phyloP scores from a whole-genome alignment of 2,329 filamentous ascomycete genomes.

The Penicillium sp. region DNA sequence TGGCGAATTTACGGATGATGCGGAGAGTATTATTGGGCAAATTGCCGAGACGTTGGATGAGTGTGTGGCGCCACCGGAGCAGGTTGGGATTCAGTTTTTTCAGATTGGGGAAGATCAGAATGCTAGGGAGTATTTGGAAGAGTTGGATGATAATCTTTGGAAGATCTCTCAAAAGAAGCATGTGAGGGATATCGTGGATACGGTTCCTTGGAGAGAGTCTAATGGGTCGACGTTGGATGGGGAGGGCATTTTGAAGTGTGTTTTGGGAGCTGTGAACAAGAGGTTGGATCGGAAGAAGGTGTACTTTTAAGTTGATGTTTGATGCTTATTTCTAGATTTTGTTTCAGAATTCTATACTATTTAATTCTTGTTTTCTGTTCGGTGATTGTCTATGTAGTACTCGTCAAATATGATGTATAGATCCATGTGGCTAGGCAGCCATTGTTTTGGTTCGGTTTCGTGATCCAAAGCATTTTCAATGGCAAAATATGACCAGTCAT shows the following conservation, averaged over 20 bases:
- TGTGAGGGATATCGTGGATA: conserved; percentile 88
- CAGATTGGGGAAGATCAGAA: conserved; percentile 75
- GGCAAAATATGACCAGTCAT: conserved; percentile 2
- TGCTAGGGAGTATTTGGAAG: conserved; percentile 65
- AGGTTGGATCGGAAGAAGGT: conserved; percentile 16
- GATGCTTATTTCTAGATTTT: conserved; percentile 1
- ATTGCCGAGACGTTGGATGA: conserved; percentile 65
- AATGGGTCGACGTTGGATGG: conserved; percentile 58
- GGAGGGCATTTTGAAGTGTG: conserved; percentile 75
- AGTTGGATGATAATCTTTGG: conserved; percentile 72
- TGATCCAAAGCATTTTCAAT: background rate
- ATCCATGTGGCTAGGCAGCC: too few relatives aligned
- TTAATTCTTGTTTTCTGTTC: too few relatives aligned
- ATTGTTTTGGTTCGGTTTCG: too few relatives aligned
- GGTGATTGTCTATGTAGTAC: too few relatives aligned
- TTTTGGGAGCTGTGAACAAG: conserved; percentile 74
- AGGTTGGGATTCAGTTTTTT: conserved; percentile 94
- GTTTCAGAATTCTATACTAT: background rate
- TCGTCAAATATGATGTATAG: background rate
- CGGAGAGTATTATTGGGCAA: conserved; percentile 66
- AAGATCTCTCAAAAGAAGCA: conserved; percentile 46
- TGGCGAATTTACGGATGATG: conserved; percentile 77
- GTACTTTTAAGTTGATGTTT: background rate
- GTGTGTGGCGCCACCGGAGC: conserved; percentile 70
- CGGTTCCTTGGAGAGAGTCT: conserved; percentile 67